Evolutionary conservation across 306 rosid genomes (phyloP), one percentile per base, ranked within the genome.

Genomic region (Glycyrrhiza uralensis): DNA sequence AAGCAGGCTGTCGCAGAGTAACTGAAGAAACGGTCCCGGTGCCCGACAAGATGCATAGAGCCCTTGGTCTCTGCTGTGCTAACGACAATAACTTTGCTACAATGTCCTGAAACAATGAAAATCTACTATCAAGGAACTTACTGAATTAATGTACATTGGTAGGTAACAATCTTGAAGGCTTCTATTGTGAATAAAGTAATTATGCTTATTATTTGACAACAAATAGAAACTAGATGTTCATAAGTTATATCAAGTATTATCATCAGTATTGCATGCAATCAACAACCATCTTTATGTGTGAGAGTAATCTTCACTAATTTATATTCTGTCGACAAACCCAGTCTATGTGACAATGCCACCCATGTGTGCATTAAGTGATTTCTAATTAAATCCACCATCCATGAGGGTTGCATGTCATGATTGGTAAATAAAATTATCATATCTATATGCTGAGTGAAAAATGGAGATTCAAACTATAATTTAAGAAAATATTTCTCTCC

Each of bases 11-110:
- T 8, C 99, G 90, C 4, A 94, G 79, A 56, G 96, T 84, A 47
- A 94, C 92, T 2, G 89, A 84, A 74, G 97, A 89, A 49, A 85
- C 95, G 55, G 83, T 42, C 55, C 99, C 99, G 60, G 78, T 86
- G 76, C 96, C 99, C 1, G 99, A 94, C 87, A 94, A 54, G 59
- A 94, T 71, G 81, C 97, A 94, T 5, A 94, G 85, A 52, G 96
- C 99, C 86, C 99, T 89, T 74, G 96, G 95, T 83, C 96, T 87
- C 79, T 94, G 97, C 81, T 94, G 99, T 22, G 99, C 81, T 13
- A 94, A 82, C 0, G 89, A 85, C 69, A 91, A 80, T 22, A 94
- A 61, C 79, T 91, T 94, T 28, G 92, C 96, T 5, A 83, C 99
- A 70, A 94, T 84, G 68, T 94, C 99, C 99, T 94, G 86, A 49